phyloP scores from a whole-genome alignment of 2,329 filamentous ascomycete species.

The Triangularia setosa region DNA sequence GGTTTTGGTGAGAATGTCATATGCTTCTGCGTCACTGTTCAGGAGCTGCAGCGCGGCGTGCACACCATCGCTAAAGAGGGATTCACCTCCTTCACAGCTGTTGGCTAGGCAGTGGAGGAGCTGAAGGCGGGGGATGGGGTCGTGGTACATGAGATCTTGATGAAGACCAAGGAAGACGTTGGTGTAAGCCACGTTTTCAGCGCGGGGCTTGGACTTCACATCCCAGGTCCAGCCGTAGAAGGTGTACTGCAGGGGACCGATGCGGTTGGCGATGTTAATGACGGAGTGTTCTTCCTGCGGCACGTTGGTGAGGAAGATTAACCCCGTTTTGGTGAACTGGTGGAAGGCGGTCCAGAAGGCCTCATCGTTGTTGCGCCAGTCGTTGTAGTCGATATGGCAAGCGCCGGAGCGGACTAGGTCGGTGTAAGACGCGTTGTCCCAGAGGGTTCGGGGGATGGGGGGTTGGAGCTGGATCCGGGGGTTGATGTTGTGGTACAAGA shows the following conservation, averaged over 20 bases:
- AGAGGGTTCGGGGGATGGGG: slow-evolving; percentile 29
- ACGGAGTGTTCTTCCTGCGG: slow-evolving; percentile 66
- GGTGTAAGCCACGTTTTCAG: slow-evolving; percentile 92
- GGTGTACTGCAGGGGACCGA: slow-evolving; percentile 77
- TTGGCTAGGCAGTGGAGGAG: slow-evolving; percentile 87
- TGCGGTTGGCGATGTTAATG: slow-evolving; percentile 62
- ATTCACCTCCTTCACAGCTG: slow-evolving; percentile 73
- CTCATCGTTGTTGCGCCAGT: slow-evolving; percentile 61
- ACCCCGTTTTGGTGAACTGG: slow-evolving; percentile 61
- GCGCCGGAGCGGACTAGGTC: slow-evolving; percentile 49
- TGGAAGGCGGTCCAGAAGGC: slow-evolving; percentile 59
- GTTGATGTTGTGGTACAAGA: slow-evolving; percentile 1
- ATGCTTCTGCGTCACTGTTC: slow-evolving; percentile 43
- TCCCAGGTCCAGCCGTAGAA: slow-evolving; percentile 93
- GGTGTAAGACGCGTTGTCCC: slow-evolving; percentile 39
- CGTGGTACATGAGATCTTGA: slow-evolving; percentile 88
- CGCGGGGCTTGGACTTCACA: slow-evolving; percentile 73
- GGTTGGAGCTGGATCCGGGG: neutral
- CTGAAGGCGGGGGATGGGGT: slow-evolving; percentile 75
- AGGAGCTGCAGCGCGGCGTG: slow-evolving; percentile 49
- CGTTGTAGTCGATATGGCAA: slow-evolving; percentile 56
- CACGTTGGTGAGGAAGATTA: slow-evolving; percentile 73
- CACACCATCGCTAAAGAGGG: slow-evolving; percentile 77
- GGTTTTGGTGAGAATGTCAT: slow-evolving; percentile 60
- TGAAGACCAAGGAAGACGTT: slow-evolving; percentile 78